Evolutionary conservation across 306 rosid genomes (phyloP), one percentile per base, ranked within the genome.

Genomic region (Gynostemma pentaphyllum): DNA sequence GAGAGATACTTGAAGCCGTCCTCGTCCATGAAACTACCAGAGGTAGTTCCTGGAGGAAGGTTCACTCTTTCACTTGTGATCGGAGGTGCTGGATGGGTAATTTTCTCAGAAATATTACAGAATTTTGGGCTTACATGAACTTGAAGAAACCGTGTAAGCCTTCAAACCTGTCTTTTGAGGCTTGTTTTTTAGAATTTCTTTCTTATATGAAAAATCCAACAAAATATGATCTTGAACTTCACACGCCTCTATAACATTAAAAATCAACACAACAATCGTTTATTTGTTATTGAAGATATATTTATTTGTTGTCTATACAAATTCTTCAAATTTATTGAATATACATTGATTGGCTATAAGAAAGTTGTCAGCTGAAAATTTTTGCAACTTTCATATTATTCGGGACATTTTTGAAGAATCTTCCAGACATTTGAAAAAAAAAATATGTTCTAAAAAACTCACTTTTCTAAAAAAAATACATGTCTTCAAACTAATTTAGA

Each of bases 21-120:
- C 14, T 55, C 72, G 12, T 54, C 80, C 11, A 24, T 64, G 74
- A 78, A 79, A 62, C 66, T 83, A 27, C 90, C 88, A 1, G 75
- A 67, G 68, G 60, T 89, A 11, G 96, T 89, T 78, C 95, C 88
- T 4, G 95, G 96, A 75, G 95, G 96, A 64, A 85, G 72, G 77
- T 37, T 86, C 28, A 83, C 96, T 27, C 88, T 83, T 45, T 78
- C 82, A 4, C 75, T 85, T 5, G 68, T 85, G 37, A 82, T 80
- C 23, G 96, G 88, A 68, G 77, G 82, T 45, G 81, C 96, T 41
- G 88, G 87, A 67, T 76, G 45, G 75, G 83, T 85, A 27, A 54
- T 85, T 72, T 68, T 81, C 29, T 83, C 88, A 7, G 81, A 85
- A 74, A 42, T 85, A 62, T 50, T 83, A 52, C 75, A 83, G 66